Conservation (phyloP, 129 eudicot species). For the Oenanthe sinensis region DNA sequence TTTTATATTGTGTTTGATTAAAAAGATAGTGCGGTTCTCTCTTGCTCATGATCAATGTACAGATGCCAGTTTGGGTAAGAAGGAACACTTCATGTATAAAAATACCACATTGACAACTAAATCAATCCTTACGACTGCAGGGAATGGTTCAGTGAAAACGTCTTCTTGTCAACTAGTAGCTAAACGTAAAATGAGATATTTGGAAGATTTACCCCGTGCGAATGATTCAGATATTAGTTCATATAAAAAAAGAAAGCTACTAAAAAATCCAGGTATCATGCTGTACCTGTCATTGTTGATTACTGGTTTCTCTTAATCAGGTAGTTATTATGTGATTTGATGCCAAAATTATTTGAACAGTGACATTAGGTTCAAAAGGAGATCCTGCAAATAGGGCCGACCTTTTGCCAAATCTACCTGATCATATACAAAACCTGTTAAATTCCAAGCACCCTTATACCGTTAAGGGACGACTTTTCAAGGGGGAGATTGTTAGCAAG, state of each 20-base stretch:
- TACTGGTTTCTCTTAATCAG: neutral
- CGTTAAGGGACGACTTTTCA: neutral
- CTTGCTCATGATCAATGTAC: conserved; percentile 3
- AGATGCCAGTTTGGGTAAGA: conserved; percentile 11
- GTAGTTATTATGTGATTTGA: neutral
- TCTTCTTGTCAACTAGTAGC: neutral
- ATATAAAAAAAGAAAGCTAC: conserved; percentile 43
- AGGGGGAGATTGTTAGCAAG: neutral
- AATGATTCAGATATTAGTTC: conserved; percentile 12
- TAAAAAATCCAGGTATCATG: conserved; percentile 19
- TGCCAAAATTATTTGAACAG: neutral
- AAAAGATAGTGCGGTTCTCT: neutral
- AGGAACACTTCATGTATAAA: neutral
- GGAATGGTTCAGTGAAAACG: conserved; percentile 1
- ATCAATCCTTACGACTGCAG: neutral
- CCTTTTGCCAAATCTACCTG: conserved; percentile 4
- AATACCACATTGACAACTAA: neutral
- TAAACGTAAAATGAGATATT: conserved; percentile 11
- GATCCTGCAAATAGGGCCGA: conserved; percentile 1
- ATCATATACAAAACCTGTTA: neutral
- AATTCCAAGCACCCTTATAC: neutral
- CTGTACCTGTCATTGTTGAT: neutral
- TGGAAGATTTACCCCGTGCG: neutral
- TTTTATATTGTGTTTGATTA: neutral
- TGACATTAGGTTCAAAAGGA: neutral